These are phyloP conservation scores for Salix viminalis DNA, from an alignment of 345 rosid species.

Conservation along the genomic window DNA sequence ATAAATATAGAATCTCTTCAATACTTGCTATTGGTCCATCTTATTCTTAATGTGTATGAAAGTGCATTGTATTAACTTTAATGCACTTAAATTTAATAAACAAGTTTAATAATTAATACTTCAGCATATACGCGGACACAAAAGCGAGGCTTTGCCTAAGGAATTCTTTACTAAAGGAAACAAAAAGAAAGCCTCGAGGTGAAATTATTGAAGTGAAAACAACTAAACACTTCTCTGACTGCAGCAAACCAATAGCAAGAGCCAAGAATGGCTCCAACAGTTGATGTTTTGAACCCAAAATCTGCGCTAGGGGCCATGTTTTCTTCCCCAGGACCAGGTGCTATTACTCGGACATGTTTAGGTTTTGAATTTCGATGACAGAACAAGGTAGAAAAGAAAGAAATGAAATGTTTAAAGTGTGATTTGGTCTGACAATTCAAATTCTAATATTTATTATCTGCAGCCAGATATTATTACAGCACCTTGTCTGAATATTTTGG, in stretches of 20 bases:
- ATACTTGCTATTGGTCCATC: too few relatives aligned
- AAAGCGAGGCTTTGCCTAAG: too few relatives aligned
- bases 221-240: too few relatives aligned
- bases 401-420: background rate
- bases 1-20: too few relatives aligned
- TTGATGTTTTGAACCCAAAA: conserved; percentile 25
- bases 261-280: conserved; percentile 36
- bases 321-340: conserved; percentile 29
- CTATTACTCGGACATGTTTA: conserved; percentile 23
- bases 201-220: background rate
- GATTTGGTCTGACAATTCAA: background rate
- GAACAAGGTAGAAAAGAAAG: background rate
- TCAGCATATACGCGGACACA: too few relatives aligned
- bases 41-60: too few relatives aligned
- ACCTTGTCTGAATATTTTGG: conserved; percentile 45
- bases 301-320: conserved; percentile 29
- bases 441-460: background rate
- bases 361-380: background rate
- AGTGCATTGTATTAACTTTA: too few relatives aligned
- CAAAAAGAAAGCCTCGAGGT: background rate
- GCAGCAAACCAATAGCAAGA: conserved; percentile 33
- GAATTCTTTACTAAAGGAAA: too few relatives aligned
- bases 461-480: conserved; percentile 46
- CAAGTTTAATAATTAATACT: too few relatives aligned
- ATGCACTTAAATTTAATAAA: too few relatives aligned